Evolutionary conservation across 108 stramenopile species (phyloP).

Genomic region (Cyclotella sp.): DNA sequence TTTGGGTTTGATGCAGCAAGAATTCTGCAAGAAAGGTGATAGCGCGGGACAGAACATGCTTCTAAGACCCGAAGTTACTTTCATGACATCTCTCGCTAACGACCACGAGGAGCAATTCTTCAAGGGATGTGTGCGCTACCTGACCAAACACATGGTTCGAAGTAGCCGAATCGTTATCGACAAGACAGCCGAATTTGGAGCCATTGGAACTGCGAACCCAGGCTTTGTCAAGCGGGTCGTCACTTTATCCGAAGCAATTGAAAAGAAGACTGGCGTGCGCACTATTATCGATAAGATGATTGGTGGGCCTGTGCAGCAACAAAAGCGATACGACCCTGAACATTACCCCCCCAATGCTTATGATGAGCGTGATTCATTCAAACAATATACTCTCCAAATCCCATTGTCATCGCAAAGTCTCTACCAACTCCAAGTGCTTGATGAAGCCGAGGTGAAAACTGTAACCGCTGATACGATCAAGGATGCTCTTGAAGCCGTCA

Average conservation of each 20-base stretch:
- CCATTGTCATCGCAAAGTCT: slow-evolving; percentile 46
- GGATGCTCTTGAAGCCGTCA: slow-evolving; percentile 35
- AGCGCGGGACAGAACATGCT: slow-evolving; percentile 35
- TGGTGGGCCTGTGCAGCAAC: slow-evolving; percentile 49
- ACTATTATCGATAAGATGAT: slow-evolving; percentile 52
- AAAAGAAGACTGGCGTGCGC: slow-evolving; percentile 49
- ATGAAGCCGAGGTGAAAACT: slow-evolving; percentile 32
- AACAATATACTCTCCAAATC: slow-evolving; percentile 40
- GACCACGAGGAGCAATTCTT: slow-evolving; percentile 42
- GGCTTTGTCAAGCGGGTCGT: slow-evolving; percentile 49
- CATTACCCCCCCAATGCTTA: slow-evolving; percentile 54
- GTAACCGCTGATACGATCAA: slow-evolving; percentile 24
- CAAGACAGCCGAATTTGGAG: slow-evolving; percentile 50
- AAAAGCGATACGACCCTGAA: slow-evolving; percentile 49
- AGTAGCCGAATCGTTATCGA: slow-evolving; percentile 52
- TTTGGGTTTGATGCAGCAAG: slow-evolving; percentile 14
- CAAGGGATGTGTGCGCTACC: slow-evolving; percentile 33
- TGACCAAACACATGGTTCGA: slow-evolving; percentile 39
- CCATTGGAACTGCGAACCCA: slow-evolving; percentile 38
- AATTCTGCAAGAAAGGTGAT: slow-evolving; percentile 47
- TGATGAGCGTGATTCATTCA: slow-evolving; percentile 51
- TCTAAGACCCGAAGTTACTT: slow-evolving; percentile 41
- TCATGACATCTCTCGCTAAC: slow-evolving; percentile 53
- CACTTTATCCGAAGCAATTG: slow-evolving; percentile 28
- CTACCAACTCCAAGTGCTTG: slow-evolving; percentile 42